Evolutionary conservation across 2,329 filamentous ascomycete species (phyloP).

Genomic region (Fusarium anthophilum): DNA sequence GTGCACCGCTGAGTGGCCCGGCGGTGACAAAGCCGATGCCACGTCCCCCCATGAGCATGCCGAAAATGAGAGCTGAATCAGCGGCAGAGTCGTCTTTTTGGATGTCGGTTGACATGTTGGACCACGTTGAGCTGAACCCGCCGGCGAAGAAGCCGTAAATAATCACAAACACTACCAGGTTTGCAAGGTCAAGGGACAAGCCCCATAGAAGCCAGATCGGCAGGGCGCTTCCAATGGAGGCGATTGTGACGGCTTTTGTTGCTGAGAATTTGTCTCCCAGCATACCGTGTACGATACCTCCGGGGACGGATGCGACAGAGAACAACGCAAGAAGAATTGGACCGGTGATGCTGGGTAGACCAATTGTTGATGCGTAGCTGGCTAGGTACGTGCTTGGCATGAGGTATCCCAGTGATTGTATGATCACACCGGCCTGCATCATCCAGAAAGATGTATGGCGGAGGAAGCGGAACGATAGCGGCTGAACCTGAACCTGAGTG

Average conservation of each 20-base stretch:
- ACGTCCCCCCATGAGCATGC: slow-evolving; percentile 45
- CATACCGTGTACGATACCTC: slow-evolving; percentile 64
- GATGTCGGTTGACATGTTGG: slow-evolving; percentile 58
- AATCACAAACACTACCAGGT: slow-evolving; percentile 67
- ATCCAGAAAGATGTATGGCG: slow-evolving; percentile 65
- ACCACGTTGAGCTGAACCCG: slow-evolving; percentile 69
- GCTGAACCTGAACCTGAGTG: slow-evolving; percentile 42
- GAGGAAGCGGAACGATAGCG: slow-evolving; percentile 55
- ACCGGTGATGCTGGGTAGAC: slow-evolving; percentile 56
- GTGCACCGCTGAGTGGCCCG: slow-evolving; percentile 42
- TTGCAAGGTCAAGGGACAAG: slow-evolving; percentile 57
- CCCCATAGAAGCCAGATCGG: slow-evolving; percentile 71
- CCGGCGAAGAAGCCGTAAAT: slow-evolving; percentile 72
- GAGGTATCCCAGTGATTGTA: slow-evolving; percentile 68
- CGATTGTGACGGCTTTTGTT: slow-evolving; percentile 62
- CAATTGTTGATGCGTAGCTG: slow-evolving; percentile 60
- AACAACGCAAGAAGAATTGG: slow-evolving; percentile 65
- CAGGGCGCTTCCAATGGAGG: slow-evolving; percentile 63
- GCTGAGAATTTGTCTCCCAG: slow-evolving; percentile 62
- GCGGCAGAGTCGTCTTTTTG: slow-evolving; percentile 37
- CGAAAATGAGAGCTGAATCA: slow-evolving; percentile 44
- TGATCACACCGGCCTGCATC: slow-evolving; percentile 63
- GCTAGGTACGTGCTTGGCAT: slow-evolving; percentile 68
- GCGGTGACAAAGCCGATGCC: slow-evolving; percentile 43
- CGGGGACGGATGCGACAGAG: slow-evolving; percentile 66